Evolutionary conservation across 2,329 filamentous ascomycete genomes (phyloP).

Genomic region (Eutypa lata): DNA sequence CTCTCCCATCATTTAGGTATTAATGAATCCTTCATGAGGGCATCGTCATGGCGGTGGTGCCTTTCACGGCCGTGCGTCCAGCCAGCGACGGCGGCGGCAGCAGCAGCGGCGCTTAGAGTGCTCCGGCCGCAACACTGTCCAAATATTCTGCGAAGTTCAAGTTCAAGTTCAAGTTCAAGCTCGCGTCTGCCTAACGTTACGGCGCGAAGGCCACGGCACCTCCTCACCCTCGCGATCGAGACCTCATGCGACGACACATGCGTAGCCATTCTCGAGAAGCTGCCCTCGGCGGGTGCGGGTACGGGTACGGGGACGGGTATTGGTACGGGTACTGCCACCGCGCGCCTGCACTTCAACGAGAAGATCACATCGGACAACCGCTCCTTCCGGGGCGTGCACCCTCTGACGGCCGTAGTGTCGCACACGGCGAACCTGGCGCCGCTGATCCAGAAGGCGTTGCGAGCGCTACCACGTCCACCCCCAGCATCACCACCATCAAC

Average conservation of each 20-base stretch:
- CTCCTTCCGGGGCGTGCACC: constrained; percentile 74
- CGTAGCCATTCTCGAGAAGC: constrained; percentile 73
- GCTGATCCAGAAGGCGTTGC: constrained; percentile 64
- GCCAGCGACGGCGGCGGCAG: neutral
- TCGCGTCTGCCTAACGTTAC: no score
- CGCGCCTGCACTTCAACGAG: constrained; percentile 71
- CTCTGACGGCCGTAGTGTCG: constrained; percentile 68
- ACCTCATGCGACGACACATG: constrained; percentile 92
- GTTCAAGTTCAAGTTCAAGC: no score
- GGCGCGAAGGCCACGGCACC: constrained; percentile 21
- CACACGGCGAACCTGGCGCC: constrained; percentile 69
- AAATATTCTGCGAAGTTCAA: neutral
- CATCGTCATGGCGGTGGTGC: neutral
- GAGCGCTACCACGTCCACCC: constrained; percentile 41
- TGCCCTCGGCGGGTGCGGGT: constrained; percentile 14
- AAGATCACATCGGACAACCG: constrained; percentile 80
- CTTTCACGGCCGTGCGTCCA: neutral
- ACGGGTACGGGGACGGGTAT: no score
- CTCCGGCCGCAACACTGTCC: neutral
- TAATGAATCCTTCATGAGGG: neutral
- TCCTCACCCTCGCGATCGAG: constrained; percentile 71
- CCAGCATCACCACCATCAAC: neutral
- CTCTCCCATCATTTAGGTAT: neutral
- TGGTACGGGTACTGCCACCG: constrained; percentile 26
- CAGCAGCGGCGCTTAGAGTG: no score